Evolutionary conservation across 129 eudicot genomes (phyloP), one percentile per base, ranked within the genome.

Genomic region (Chrysanthemum makinoi): DNA sequence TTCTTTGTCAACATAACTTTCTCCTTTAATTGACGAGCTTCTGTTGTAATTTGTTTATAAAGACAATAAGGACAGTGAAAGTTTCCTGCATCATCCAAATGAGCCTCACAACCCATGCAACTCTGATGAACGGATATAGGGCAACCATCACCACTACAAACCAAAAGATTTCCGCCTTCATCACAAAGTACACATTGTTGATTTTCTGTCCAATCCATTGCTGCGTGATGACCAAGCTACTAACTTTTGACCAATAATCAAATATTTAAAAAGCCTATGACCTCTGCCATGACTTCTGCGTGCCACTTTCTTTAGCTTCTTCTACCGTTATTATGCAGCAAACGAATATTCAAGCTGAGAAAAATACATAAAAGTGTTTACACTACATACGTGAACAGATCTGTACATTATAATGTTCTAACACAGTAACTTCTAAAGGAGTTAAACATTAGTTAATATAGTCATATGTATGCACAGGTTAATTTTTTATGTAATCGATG

Each of bases 21-120:
- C 20, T 77, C 70, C 76, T 78, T 77, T 10, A 85, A 71, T 74
- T 15, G 72, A 55, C 46, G 10, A 2, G 57, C 19, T 30, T 85
- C 83, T 68, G 62, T 33, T 6, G 73, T 17, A 39, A 81, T 68
- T 63, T 43, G 72, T 68, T 71, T 84, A 58, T 82, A 89, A 22
- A 61, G 30, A 79, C 96, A 89, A 56, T 82, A 89, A 15, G 96
- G 88, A 78, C 96, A 89, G 73, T 57, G 70, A 71, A 89, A 89
- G 64, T 73, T 77, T 6, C 83, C 94, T 44, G 48, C 24, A 4
- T 72, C 86, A 62, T 84, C 81, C 73, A 81, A 80, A 14, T 55
- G 62, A 55, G 94, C 79, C 15, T 69, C 66, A 53, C 79, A 83
- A 50, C 84, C 94, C 87, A 90, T 65, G 85, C 96, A 90, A 55